phyloP scores from a whole-genome alignment of 441 rosid genomes.

The Raphanus hybrid region DNA sequence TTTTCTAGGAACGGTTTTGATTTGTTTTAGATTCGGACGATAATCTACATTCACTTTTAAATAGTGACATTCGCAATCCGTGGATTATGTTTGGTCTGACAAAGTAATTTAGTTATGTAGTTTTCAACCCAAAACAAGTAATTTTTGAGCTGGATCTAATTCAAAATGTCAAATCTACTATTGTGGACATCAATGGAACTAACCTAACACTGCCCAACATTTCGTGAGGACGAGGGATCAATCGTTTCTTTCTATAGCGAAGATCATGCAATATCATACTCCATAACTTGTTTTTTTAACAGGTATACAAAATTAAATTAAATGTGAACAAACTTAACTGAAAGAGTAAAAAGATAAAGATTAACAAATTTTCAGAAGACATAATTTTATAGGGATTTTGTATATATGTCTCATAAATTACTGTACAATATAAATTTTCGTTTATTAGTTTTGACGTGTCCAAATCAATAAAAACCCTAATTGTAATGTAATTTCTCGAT shows the following conservation, averaged over 20 bases:
- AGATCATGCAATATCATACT: neutral
- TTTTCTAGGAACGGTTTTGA: constrained; percentile 34
- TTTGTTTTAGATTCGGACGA: constrained; percentile 25
- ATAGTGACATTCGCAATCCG: constrained; percentile 30
- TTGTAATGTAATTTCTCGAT: constrained; percentile 26
- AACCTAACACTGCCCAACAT: neutral
- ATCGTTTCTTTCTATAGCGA: neutral
- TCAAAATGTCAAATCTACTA: neutral
- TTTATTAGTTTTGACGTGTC: constrained; percentile 11
- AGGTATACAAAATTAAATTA: neutral
- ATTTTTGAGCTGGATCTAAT: constrained; percentile 19
- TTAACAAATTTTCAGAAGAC: neutral
- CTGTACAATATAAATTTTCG: neutral
- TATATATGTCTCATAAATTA: neutral
- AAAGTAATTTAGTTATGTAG: no score
- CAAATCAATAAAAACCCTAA: constrained; percentile 21
- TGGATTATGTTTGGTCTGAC: neutral
- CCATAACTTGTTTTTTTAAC: neutral
- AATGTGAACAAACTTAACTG: neutral
- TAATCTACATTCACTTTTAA: constrained; percentile 28
- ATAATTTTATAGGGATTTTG: neutral
- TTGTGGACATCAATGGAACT: constrained; percentile 8
- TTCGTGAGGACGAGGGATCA: neutral
- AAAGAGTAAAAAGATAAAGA: neutral
- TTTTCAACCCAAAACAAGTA: constrained; percentile 12